Conservation (phyloP, 2,329 filamentous ascomycete species). For the Colletotrichum eleusines region DNA sequence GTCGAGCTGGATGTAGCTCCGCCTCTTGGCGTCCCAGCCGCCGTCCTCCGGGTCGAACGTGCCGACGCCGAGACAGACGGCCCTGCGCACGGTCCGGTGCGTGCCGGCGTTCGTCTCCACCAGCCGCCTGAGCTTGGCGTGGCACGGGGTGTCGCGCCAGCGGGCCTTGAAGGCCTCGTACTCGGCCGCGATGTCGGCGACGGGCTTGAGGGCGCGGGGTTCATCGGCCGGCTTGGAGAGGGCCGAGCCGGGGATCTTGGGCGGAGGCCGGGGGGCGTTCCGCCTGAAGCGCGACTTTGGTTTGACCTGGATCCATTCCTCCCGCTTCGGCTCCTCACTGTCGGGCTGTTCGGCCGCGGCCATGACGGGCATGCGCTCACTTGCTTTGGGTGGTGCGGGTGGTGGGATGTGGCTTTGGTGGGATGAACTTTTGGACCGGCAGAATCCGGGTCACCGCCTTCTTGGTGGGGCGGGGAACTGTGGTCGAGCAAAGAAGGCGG, state of each 20-base stretch:
- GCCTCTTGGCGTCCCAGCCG: slow-evolving; percentile 58
- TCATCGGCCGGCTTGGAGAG: slow-evolving; percentile 1
- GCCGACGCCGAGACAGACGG: slow-evolving; percentile 67
- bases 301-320: slow-evolving; percentile 44
- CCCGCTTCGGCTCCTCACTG: slow-evolving; percentile 22
- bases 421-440: slow-evolving; percentile 39
- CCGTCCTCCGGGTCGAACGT: slow-evolving; percentile 65
- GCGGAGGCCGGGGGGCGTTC: slow-evolving; percentile 15
- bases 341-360: slow-evolving; percentile 17
- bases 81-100: slow-evolving; percentile 51
- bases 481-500: no score
- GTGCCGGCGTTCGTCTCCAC: slow-evolving; percentile 46
- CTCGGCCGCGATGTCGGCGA: slow-evolving; percentile 48
- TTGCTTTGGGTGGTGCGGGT: not conserved
- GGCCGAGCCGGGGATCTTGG: slow-evolving; percentile 3
- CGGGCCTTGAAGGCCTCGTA: slow-evolving; percentile 46
- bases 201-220: slow-evolving; percentile 38
- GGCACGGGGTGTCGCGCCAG: slow-evolving; percentile 48
- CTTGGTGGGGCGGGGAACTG: not conserved
- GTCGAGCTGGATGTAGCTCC: slow-evolving; percentile 64
- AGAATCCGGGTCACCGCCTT: slow-evolving; percentile 34
- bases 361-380: slow-evolving; percentile 26
- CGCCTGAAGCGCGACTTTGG: slow-evolving; percentile 41
- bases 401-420: slow-evolving; percentile 19
- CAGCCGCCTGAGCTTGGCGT: slow-evolving; percentile 50